Conservation (phyloP, 2,329 filamentous ascomycete species). For the Thielaviopsis ethacetica region DNA sequence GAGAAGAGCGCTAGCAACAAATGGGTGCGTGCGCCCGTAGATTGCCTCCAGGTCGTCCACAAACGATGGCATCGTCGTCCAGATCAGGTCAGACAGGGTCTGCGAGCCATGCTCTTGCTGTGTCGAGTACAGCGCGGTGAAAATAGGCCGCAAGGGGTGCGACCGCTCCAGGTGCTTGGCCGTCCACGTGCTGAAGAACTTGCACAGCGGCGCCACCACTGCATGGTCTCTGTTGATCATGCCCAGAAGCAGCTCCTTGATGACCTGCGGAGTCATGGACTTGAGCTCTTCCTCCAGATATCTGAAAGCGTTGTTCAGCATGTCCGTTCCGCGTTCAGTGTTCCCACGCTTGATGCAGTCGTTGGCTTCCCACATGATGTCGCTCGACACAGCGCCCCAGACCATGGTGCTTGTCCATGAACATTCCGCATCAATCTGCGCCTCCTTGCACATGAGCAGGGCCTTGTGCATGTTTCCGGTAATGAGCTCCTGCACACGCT, state of each 20-base stretch:
- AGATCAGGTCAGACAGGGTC: conserved; percentile 27
- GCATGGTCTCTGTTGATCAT: conserved; percentile 28
- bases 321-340: conserved; percentile 24
- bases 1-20: conserved; percentile 22
- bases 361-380: conserved; percentile 28
- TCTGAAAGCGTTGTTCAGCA: conserved; percentile 27
- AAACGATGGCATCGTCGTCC: conserved; percentile 25
- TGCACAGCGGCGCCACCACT: conserved; percentile 29
- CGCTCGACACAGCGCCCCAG: conserved; percentile 28
- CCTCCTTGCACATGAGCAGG: conserved; percentile 24
- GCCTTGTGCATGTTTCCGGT: conserved; percentile 28
- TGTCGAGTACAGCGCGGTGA: conserved; percentile 27
- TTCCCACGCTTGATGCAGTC: conserved; percentile 26
- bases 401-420: conserved; percentile 27
- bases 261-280: conserved; percentile 26
- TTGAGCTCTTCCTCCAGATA: conserved; percentile 26
- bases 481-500: conserved; percentile 28
- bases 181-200: conserved; percentile 28
- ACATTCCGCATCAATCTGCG: conserved; percentile 24
- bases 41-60: conserved; percentile 29
- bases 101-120: conserved; percentile 28
- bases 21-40: conserved; percentile 26
- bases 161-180: conserved; percentile 27
- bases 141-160: conserved; percentile 27
- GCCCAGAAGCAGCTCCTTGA: conserved; percentile 26